Evolutionary conservation across 108 stramenopile species (phyloP).

Genomic region (Cafeteria roenbergensis): DNA sequence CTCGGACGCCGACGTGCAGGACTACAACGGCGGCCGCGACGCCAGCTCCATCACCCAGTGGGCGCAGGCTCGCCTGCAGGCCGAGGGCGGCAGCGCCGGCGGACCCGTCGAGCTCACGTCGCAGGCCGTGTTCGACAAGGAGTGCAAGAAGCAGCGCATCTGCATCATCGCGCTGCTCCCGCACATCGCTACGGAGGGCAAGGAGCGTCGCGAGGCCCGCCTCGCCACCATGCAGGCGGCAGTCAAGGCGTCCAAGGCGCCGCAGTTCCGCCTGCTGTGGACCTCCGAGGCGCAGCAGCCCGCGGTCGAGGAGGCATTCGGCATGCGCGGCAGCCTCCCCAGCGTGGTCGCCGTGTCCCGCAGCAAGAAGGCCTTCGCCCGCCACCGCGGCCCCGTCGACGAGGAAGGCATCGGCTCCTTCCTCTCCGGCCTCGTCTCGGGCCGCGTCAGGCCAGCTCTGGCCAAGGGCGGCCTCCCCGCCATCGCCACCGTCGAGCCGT

Average conservation of each 20-base stretch:
- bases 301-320: slow-evolving; percentile 19
- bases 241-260: slow-evolving; percentile 12
- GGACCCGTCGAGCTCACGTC: slow-evolving; percentile 54
- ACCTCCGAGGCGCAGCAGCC: slow-evolving; percentile 17
- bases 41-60: slow-evolving; percentile 49
- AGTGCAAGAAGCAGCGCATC: slow-evolving; percentile 1
- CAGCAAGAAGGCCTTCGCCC: slow-evolving; percentile 7
- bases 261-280: slow-evolving; percentile 22
- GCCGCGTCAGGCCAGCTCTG: not conserved
- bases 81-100: slow-evolving; percentile 48
- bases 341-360: slow-evolving; percentile 16
- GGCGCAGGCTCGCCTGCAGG: slow-evolving; percentile 57
- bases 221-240: slow-evolving; percentile 41
- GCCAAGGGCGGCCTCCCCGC: not conserved
- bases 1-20: slow-evolving; percentile 53
- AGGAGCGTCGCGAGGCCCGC: slow-evolving; percentile 37
- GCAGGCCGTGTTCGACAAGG: slow-evolving; percentile 45
- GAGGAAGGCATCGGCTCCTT: not conserved
- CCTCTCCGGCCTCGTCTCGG: not conserved
- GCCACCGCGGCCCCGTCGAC: slow-evolving; percentile 10
- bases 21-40: slow-evolving; percentile 61
- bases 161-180: slow-evolving; percentile 25
- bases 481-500: slow-evolving; percentile 6
- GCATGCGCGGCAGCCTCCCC: slow-evolving; percentile 10
- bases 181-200: slow-evolving; percentile 31